Conservation (phyloP, 148 eudicot species). For the Silene uniflora region DNA sequence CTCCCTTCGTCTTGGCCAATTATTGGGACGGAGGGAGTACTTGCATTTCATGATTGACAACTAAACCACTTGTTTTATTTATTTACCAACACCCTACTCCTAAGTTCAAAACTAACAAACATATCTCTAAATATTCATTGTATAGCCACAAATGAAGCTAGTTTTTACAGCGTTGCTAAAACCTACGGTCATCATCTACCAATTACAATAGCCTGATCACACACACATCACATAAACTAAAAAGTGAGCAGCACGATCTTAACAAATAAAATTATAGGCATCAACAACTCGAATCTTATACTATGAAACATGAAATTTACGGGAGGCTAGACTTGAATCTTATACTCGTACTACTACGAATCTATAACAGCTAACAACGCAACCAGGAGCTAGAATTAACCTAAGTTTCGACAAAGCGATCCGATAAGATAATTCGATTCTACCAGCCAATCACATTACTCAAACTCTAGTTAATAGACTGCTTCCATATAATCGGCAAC, state of each 20-base stretch:
- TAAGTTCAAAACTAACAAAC: too few species aligned
- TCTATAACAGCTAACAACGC: neutral
- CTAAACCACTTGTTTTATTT: neutral
- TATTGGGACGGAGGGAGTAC: neutral
- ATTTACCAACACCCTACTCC: neutral
- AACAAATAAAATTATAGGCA: too few species aligned
- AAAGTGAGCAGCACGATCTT: too few species aligned
- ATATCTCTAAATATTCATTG: too few species aligned
- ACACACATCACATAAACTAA: too few species aligned
- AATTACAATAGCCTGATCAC: neutral
- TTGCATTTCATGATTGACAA: neutral
- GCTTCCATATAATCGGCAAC: neutral
- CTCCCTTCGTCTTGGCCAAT: too few species aligned
- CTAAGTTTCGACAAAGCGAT: neutral
- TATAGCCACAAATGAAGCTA: too few species aligned
- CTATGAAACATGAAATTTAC: neutral
- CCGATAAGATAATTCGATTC: neutral
- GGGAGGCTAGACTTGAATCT: neutral
- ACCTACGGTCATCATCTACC: neutral
- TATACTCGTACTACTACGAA: neutral
- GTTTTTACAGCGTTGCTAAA: neutral
- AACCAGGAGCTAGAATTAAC: neutral
- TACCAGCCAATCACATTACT: neutral
- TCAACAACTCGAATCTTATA: too few species aligned
- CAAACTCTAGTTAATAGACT: neutral